phyloP scores from a whole-genome alignment of 1,284 basidiomycete species.

The Porodaedalea pini region DNA sequence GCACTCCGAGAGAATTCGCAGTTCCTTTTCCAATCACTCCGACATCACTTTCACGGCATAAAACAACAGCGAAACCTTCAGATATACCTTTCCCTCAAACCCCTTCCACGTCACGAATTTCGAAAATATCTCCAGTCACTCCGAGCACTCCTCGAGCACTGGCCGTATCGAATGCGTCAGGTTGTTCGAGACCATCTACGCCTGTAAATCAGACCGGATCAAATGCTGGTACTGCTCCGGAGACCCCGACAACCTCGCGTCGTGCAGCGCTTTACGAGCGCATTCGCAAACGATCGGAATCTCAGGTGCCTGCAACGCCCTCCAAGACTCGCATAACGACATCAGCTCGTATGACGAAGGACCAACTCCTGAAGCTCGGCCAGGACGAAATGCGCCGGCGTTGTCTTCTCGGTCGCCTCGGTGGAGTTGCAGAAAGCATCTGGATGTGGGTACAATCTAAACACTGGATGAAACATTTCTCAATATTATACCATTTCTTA shows the following conservation, averaged over 20 bases:
- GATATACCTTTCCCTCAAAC: constrained; percentile 51
- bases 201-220: constrained; percentile 59
- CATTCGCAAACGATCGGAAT: constrained; percentile 46
- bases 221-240: constrained; percentile 50
- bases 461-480: constrained; percentile 1
- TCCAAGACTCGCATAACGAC: constrained; percentile 48
- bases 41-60: constrained; percentile 13
- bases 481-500: constrained; percentile 27
- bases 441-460: constrained; percentile 61
- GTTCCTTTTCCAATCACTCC: constrained; percentile 42
- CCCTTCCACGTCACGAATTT: constrained; percentile 28
- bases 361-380: constrained; percentile 63
- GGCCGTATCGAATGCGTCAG: constrained; percentile 30
- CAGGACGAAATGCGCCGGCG: constrained; percentile 73
- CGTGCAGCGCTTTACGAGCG: constrained; percentile 76
- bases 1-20: constrained; percentile 22
- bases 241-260: constrained; percentile 69
- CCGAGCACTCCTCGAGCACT: constrained; percentile 47
- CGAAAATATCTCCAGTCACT: constrained; percentile 35
- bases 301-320: constrained; percentile 59
- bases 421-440: constrained; percentile 75
- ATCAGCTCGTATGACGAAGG: constrained; percentile 47
- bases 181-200: constrained; percentile 52
- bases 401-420: constrained; percentile 70
- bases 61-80: constrained; percentile 18